A percentile compares a stretch with the other conserved stretches of the same genome.
Conservation (phyloP, 2,329 filamentous ascomycete species). For the Didymella pinodella region DNA sequence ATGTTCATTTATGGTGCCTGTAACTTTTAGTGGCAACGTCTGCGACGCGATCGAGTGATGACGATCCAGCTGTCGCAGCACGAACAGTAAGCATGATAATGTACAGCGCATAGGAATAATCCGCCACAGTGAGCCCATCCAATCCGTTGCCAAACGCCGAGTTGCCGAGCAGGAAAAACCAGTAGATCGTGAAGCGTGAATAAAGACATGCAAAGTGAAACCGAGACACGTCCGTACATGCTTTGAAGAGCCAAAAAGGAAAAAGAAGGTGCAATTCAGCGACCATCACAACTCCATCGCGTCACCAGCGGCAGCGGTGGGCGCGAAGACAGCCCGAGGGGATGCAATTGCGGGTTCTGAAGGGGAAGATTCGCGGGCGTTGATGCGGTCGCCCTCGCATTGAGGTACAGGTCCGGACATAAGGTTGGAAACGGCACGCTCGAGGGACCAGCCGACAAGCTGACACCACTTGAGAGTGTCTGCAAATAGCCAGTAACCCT, state of each 20-base stretch:
- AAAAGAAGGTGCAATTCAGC: slow-evolving; percentile 16
- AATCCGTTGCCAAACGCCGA: slow-evolving; percentile 46
- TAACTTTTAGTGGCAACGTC: slow-evolving; percentile 25
- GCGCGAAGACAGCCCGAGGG: slow-evolving; percentile 29
- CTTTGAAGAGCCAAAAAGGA: slow-evolving; percentile 27
- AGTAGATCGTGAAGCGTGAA: slow-evolving; percentile 36
- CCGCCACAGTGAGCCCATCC: slow-evolving; percentile 41
- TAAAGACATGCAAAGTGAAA: slow-evolving; percentile 35
- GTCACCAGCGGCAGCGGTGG: slow-evolving; percentile 37
- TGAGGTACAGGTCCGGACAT: slow-evolving; percentile 48
- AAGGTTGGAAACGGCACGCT: slow-evolving; percentile 48
- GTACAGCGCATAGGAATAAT: slow-evolving; percentile 44
- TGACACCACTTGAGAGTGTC: slow-evolving; percentile 59
- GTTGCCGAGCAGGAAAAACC: slow-evolving; percentile 37
- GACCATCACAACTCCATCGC: slow-evolving; percentile 48
- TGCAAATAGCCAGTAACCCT: slow-evolving; percentile 59
- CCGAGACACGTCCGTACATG: slow-evolving; percentile 34
- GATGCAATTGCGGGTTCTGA: slow-evolving; percentile 37
- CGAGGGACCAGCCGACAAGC: slow-evolving; percentile 53
- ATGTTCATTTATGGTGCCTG: slow-evolving; percentile 18
- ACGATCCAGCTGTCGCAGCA: slow-evolving; percentile 49
- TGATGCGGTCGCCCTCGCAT: slow-evolving; percentile 50
- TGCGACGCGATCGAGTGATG: slow-evolving; percentile 43
- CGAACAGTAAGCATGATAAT: slow-evolving; percentile 35
- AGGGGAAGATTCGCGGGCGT: slow-evolving; percentile 47